phyloP scores from a whole-genome alignment of 2,329 filamentous ascomycete species.

The Neurospora sp. region DNA sequence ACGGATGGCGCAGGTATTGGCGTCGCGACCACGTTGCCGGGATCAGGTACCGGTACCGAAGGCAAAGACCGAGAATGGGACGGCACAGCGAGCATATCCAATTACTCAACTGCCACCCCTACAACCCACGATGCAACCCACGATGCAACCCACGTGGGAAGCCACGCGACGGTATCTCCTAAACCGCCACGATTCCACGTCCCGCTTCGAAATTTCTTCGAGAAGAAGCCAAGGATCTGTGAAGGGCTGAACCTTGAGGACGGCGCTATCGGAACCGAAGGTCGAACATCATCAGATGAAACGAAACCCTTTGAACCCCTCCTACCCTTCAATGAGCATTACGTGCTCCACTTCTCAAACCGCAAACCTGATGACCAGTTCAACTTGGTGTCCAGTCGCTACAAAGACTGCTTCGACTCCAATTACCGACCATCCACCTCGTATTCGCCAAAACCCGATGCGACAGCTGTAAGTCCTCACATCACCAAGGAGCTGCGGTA shows the following conservation, averaged over 20 bases:
- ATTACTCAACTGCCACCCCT: background rate
- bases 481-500: background rate
- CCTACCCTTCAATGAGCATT: conserved; percentile 43
- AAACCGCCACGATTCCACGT: background rate
- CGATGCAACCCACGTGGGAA: background rate
- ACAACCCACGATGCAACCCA: background rate
- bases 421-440: background rate
- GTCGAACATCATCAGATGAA: background rate
- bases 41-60: background rate
- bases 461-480: background rate
- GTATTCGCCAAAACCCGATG: conserved; percentile 4
- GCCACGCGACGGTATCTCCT: background rate
- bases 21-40: background rate
- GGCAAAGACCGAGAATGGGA: background rate
- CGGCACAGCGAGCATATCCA: background rate
- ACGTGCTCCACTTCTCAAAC: conserved; percentile 44
- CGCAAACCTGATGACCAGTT: conserved; percentile 32
- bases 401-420: conserved; percentile 30
- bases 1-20: background rate
- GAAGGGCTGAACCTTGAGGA: background rate
- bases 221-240: background rate
- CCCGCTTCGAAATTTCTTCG: background rate
- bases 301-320: conserved; percentile 29
- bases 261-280: background rate
- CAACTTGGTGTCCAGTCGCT: conserved; percentile 36